These are phyloP conservation scores for Hypericum perforatum DNA, from an alignment of 345 rosid species.

Conservation along the genomic window DNA sequence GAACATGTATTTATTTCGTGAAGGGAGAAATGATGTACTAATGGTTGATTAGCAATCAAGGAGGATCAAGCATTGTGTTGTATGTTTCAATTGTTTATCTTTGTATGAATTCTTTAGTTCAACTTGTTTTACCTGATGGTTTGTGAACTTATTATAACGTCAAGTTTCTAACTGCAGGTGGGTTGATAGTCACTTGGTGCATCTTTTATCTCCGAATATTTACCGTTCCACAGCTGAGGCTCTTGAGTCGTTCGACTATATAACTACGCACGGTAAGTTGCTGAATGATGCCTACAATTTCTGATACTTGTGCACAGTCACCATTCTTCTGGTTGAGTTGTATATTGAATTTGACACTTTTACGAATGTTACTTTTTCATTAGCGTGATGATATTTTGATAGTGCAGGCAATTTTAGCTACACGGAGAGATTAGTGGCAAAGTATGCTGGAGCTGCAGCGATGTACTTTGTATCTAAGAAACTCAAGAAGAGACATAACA, in stretches of 20 bases:
- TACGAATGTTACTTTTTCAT: neutral
- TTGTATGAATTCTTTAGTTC: neutral
- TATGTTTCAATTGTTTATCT: too few species aligned
- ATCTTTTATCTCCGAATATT: constrained; percentile 83
- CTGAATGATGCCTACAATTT: neutral
- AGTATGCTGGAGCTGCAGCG: constrained; percentile 84
- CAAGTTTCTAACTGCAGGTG: constrained; percentile 37
- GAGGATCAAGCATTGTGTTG: too few species aligned
- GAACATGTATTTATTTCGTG: too few species aligned
- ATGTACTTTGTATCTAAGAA: constrained; percentile 93
- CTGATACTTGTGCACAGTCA: too few species aligned
- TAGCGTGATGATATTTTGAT: neutral
- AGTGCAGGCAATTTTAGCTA: constrained; percentile 76
- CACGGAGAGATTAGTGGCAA: constrained; percentile 68
- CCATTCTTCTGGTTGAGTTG: neutral
- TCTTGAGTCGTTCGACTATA: constrained; percentile 81
- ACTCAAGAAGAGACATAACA: constrained; percentile 80
- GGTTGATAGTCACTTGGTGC: constrained; percentile 93
- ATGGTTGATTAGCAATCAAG: too few species aligned
- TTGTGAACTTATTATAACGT: constrained; percentile 7
- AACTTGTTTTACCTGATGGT: neutral
- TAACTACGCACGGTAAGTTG: constrained; percentile 67
- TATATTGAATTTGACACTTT: neutral
- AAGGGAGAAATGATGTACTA: too few species aligned
- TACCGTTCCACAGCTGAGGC: constrained; percentile 74